Percentiles rank a stretch among this genome's conserved stretches.
Conservation (phyloP, 108 stramenopile species). For the Skeletonema grethae region DNA sequence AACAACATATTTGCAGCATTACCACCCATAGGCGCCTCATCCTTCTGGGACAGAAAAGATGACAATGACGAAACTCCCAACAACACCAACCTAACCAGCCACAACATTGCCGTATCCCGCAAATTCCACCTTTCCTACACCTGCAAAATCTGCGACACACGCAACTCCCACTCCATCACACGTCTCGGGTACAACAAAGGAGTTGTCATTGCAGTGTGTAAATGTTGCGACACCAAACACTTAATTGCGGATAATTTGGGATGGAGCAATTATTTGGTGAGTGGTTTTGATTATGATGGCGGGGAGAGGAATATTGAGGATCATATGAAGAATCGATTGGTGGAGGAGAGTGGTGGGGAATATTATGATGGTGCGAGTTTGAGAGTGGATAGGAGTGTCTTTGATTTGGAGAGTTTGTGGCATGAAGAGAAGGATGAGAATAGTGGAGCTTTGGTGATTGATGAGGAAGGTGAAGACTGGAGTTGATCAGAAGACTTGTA, state of each 20-base stretch:
- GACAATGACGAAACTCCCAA: neutral
- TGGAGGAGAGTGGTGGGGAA: conserved; percentile 4
- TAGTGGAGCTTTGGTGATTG: neutral
- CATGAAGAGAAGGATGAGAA: conserved; percentile 14
- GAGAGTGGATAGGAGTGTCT: conserved; percentile 37
- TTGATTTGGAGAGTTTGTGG: conserved; percentile 44
- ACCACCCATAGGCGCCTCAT: conserved; percentile 18
- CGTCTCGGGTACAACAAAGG: conserved; percentile 68
- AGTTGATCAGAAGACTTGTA: neutral
- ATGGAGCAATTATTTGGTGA: conserved; percentile 44
- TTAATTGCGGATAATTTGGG: conserved; percentile 83
- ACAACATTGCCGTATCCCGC: conserved; percentile 27
- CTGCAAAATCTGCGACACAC: conserved; percentile 71
- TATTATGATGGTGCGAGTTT: conserved; percentile 4
- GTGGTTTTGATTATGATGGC: conserved; percentile 54
- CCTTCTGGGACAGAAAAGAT: conserved; percentile 18
- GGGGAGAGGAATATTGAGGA: conserved; percentile 67
- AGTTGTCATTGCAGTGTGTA: conserved; percentile 75
- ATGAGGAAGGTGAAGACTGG: neutral
- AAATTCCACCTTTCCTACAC: conserved; percentile 86
- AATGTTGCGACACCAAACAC: conserved; percentile 68
- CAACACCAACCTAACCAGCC: neutral
- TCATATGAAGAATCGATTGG: conserved; percentile 38
- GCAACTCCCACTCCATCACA: conserved; percentile 55
- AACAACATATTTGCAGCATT: conserved; percentile 3